These are phyloP conservation scores for Penicillium sp. DNA, from an alignment of 2,329 filamentous ascomycete genomes.

Conservation along the genomic window DNA sequence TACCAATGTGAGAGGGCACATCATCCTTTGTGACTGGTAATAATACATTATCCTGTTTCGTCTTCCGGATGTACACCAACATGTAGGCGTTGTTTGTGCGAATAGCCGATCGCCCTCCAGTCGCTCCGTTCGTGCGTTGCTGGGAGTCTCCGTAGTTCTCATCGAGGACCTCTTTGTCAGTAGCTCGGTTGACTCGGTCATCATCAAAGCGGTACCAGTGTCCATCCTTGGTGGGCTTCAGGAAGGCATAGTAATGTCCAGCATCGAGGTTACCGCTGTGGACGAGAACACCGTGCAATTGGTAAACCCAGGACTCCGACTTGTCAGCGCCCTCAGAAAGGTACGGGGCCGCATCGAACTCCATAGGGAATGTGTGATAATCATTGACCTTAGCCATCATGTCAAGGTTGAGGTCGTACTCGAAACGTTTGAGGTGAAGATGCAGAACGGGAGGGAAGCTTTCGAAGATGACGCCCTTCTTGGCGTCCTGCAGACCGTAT, in stretches of 20 bases:
- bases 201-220: constrained; percentile 98
- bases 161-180: constrained; percentile 84
- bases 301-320: constrained; percentile 87
- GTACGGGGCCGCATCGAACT: constrained; percentile 70
- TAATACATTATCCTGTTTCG: constrained; percentile 77
- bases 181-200: constrained; percentile 93
- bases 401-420: constrained; percentile 94
- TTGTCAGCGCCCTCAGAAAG: constrained; percentile 81
- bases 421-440: constrained; percentile 93
- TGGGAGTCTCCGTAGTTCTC: constrained; percentile 97
- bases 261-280: constrained; percentile 97
- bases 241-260: constrained; percentile 95
- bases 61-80: constrained; percentile 94
- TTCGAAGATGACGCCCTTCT: constrained; percentile 96
- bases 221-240: constrained; percentile 90
- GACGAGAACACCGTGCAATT: constrained; percentile 90
- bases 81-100: constrained; percentile 86
- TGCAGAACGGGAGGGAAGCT: constrained; percentile 93
- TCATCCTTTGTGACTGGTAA: constrained; percentile 73
- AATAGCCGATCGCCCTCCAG: constrained; percentile 62
- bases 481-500: constrained; percentile 89
- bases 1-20: constrained; percentile 73
- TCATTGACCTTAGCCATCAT: constrained; percentile 93
- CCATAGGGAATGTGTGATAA: constrained; percentile 51
- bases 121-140: constrained; percentile 56